Evolutionary conservation across 768 basidiomycete genomes (phyloP).

Genomic region (Termitomyces heimii): DNA sequence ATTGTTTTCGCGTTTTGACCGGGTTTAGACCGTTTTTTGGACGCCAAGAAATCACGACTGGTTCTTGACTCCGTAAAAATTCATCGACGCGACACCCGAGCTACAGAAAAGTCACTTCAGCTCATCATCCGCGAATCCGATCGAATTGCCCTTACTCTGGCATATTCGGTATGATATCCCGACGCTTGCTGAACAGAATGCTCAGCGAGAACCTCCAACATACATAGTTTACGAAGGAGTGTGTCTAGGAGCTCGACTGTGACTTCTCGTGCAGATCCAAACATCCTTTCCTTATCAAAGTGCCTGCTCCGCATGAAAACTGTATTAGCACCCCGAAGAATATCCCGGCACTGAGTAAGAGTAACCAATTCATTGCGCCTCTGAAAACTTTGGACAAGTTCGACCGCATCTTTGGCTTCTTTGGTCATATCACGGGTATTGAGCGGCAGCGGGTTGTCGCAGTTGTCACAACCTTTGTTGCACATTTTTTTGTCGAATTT

Average conservation of each 20-base stretch:
- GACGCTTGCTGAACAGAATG: conserved; percentile 36
- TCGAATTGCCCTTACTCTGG: conserved; percentile 33
- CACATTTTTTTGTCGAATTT: conserved; percentile 66
- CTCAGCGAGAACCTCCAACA: conserved; percentile 41
- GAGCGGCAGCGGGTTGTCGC: conserved; percentile 43
- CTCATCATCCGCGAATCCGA: not conserved
- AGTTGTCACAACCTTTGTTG: conserved; percentile 77
- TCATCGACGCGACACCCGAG: conserved; percentile 25
- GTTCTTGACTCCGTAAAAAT: conserved; percentile 19
- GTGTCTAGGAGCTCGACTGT: conserved; percentile 55
- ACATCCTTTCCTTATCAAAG: conserved; percentile 39
- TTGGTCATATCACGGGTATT: conserved; percentile 55
- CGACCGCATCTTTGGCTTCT: conserved; percentile 49
- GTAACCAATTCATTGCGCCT: conserved; percentile 50
- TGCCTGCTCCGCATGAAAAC: conserved; percentile 39
- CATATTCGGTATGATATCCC: conserved; percentile 48
- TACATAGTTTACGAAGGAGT: conserved; percentile 52
- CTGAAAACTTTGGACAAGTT: conserved; percentile 45
- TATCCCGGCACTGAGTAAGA: conserved; percentile 47
- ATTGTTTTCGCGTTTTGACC: conserved; percentile 15
- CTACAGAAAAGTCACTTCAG: conserved; percentile 16
- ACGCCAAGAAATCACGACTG: conserved; percentile 25
- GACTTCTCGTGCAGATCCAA: conserved; percentile 50
- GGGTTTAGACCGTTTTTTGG: conserved; percentile 22
- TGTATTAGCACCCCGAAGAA: conserved; percentile 61